These are phyloP conservation scores for Claviceps paspali DNA, from an alignment of 2,329 filamentous ascomycete genomes.

Conservation along the genomic window DNA sequence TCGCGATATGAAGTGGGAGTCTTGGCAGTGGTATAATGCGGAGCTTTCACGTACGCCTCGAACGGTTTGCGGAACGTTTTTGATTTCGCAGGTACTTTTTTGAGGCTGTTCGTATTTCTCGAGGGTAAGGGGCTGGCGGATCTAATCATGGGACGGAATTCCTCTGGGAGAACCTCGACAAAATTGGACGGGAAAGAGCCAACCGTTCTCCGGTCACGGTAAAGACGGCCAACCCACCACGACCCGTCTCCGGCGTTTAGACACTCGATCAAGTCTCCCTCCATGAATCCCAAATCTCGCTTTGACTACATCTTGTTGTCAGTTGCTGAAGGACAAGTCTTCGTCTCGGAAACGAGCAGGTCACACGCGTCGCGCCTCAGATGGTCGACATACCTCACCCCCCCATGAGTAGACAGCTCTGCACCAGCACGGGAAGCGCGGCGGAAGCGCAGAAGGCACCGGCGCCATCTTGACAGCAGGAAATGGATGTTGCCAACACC, in stretches of 20 bases:
- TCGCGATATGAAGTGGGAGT: constrained; percentile 42
- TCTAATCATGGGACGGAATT: constrained; percentile 61
- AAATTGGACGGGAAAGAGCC: constrained; percentile 96
- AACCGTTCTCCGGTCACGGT: constrained; percentile 77
- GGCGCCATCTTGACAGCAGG: constrained; percentile 30
- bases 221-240: constrained; percentile 94
- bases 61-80: constrained; percentile 53
- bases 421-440: constrained; percentile 80
- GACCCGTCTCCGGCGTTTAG: constrained; percentile 93
- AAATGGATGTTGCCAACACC: not conserved
- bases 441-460: constrained; percentile 48
- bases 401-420: constrained; percentile 87
- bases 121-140: constrained; percentile 44
- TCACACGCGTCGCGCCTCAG: not conserved
- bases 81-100: constrained; percentile 40
- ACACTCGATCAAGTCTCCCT: constrained; percentile 95
- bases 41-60: constrained; percentile 50
- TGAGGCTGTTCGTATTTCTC: constrained; percentile 38
- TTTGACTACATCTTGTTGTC: constrained; percentile 47
- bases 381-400: constrained; percentile 46
- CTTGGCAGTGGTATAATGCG: constrained; percentile 49
- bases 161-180: constrained; percentile 73
- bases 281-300: constrained; percentile 88
- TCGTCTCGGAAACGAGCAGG: not conserved
- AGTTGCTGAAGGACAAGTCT: not conserved